These are phyloP conservation scores for Juglanconis juglandina DNA, from an alignment of 2,329 filamentous ascomycete genomes.

Conservation along the genomic window DNA sequence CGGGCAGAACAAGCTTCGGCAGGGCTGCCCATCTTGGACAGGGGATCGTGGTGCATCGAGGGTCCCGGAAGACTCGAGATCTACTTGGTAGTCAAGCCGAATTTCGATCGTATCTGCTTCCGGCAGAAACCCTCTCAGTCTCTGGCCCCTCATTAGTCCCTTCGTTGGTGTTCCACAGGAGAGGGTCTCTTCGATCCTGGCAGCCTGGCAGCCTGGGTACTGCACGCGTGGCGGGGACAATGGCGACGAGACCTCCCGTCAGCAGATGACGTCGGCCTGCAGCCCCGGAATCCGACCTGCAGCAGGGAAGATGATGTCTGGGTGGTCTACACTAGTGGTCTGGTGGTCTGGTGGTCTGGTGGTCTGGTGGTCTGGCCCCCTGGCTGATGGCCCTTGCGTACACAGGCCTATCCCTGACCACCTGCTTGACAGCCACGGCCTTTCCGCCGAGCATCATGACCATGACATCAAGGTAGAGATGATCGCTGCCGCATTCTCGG, in stretches of 20 bases:
- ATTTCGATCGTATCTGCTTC: not conserved
- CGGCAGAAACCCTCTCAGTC: not conserved
- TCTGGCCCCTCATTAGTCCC: not conserved
- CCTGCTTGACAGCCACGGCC: not conserved
- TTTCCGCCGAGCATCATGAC: not conserved
- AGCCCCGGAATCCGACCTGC: conserved; percentile 8
- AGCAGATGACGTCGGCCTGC: conserved; percentile 19
- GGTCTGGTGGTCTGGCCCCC: conserved; percentile 2
- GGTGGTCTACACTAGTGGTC: not conserved
- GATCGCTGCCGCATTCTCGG: not conserved
- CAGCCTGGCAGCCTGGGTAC: not conserved
- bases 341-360: not conserved
- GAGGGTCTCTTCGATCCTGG: not conserved
- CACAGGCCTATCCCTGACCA: conserved; percentile 7
- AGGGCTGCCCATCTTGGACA: conserved; percentile 8
- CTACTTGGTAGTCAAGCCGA: not conserved
- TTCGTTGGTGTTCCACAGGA: not conserved
- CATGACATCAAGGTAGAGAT: not conserved
- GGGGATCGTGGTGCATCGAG: conserved; percentile 6
- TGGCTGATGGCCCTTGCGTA: conserved; percentile 8
- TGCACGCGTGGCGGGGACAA: conserved; percentile 6
- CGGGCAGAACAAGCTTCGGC: conserved; percentile 1
- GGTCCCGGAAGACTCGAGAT: not conserved
- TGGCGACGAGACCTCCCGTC: not conserved
- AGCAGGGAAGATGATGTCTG: conserved; percentile 12